These are phyloP conservation scores for Phytopythium chamaehyphon DNA, from an alignment of 352 stramenopile species.

Conservation along the genomic window DNA sequence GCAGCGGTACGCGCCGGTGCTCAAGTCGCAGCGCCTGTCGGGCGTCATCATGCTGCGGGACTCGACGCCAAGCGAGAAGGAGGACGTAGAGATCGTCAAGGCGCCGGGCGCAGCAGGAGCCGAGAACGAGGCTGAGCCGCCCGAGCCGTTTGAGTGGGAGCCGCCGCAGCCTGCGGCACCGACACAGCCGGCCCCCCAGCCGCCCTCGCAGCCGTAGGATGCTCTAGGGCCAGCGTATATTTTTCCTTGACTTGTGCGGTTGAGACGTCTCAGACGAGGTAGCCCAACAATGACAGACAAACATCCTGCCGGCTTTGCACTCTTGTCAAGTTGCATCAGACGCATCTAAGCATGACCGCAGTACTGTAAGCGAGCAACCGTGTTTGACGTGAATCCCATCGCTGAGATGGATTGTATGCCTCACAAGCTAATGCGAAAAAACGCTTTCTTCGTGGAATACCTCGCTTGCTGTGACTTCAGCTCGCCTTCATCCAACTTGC, in stretches of 20 bases:
- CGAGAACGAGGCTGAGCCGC: conserved; percentile 93
- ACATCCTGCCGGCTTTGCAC: too few species aligned
- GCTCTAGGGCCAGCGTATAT: conserved; percentile 1
- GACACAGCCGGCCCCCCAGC: conserved; percentile 6
- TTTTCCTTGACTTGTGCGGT: conserved; percentile 1
- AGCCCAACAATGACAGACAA: too few species aligned
- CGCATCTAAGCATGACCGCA: too few species aligned
- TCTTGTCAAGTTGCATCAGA: too few species aligned
- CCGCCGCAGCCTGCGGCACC: conserved; percentile 53
- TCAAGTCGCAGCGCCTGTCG: conserved; percentile 63
- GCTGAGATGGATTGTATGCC: too few species aligned
- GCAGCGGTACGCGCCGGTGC: conserved; percentile 91
- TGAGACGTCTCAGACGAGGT: too few species aligned
- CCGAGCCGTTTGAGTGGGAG: conserved; percentile 97
- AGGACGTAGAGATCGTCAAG: conserved; percentile 93
- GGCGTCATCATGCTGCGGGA: conserved; percentile 96
- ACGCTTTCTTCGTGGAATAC: too few species aligned
- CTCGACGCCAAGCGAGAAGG: conserved; percentile 89
- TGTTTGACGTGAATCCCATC: too few species aligned
- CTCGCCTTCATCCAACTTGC: too few species aligned
- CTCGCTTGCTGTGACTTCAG: too few species aligned
- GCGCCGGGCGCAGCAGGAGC: conserved; percentile 84
- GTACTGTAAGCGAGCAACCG: too few species aligned
- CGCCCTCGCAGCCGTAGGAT: conserved; percentile 2
- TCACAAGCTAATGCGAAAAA: too few species aligned